phyloP scores from a whole-genome alignment of 1,284 basidiomycete species.

The Trametes versicolor region DNA sequence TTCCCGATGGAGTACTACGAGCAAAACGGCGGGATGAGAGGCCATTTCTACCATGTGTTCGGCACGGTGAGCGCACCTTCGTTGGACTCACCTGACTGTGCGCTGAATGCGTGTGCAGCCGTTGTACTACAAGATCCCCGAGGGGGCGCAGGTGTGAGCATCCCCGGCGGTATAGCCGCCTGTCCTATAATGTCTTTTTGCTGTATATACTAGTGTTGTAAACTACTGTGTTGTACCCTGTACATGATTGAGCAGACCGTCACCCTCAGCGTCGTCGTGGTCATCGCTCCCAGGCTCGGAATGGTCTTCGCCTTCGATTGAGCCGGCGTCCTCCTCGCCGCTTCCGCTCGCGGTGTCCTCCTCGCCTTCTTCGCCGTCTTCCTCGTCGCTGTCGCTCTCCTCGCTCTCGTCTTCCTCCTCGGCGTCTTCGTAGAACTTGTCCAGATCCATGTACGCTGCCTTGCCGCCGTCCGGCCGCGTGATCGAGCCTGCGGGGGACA shows the following conservation, averaged over 20 bases:
- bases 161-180: neutral
- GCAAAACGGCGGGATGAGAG: conserved; percentile 66
- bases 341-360: conserved; percentile 55
- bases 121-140: conserved; percentile 72
- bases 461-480: conserved; percentile 50
- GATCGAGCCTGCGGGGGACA: conserved; percentile 53
- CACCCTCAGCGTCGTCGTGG: conserved; percentile 38
- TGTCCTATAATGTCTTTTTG: conserved; percentile 18
- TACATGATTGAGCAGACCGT: conserved; percentile 28
- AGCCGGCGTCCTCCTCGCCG: conserved; percentile 27
- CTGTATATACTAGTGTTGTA: conserved; percentile 29
- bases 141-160: conserved; percentile 56
- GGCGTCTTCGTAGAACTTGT: conserved; percentile 69
- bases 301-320: conserved; percentile 43
- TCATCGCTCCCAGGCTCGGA: conserved; percentile 41
- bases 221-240: conserved; percentile 33
- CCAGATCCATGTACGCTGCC: conserved; percentile 66
- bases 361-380: conserved; percentile 46
- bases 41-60: conserved; percentile 83
- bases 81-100: neutral
- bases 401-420: conserved; percentile 43
- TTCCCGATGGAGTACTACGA: conserved; percentile 79
- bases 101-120: conserved; percentile 54
- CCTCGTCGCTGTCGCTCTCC: conserved; percentile 44
- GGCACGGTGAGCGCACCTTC: conserved; percentile 58